Evolutionary conservation across 2,329 filamentous ascomycete genomes (phyloP).

Genomic region (Fusarium solani-melongenae): DNA sequence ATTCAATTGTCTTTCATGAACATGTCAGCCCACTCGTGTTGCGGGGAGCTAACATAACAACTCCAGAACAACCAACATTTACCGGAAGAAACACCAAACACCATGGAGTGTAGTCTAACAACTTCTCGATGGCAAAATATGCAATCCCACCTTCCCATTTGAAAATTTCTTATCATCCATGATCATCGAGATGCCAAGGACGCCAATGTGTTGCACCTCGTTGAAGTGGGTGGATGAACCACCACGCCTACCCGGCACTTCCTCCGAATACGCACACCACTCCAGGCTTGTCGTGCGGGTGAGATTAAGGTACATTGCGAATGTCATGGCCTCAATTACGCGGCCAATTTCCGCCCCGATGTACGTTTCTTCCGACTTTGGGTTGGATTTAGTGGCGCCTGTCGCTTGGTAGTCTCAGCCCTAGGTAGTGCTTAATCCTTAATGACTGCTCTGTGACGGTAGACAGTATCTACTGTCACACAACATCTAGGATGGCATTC

Average conservation of each 20-base stretch:
- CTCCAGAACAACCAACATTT: neutral
- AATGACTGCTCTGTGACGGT: neutral
- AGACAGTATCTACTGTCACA: neutral
- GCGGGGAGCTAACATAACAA: neutral
- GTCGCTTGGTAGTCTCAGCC: neutral
- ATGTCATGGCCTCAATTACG: neutral
- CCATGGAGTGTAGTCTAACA: neutral
- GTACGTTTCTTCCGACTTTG: neutral
- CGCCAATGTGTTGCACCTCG: neutral
- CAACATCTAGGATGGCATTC: neutral
- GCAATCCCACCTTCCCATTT: neutral
- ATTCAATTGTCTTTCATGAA: neutral
- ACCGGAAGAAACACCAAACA: neutral
- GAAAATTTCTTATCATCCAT: neutral
- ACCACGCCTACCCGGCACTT: neutral
- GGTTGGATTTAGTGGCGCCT: neutral
- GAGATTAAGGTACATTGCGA: neutral
- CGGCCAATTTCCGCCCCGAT: neutral
- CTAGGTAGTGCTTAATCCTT: neutral
- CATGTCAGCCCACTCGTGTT: neutral
- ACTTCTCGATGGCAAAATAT: neutral
- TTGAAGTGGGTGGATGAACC: neutral
- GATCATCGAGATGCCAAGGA: neutral
- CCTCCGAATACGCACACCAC: neutral
- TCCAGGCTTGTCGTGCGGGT: neutral